These are phyloP conservation scores for Lophium mytilinum DNA, from an alignment of 495 filamentous ascomycete species.

Conservation along the genomic window DNA sequence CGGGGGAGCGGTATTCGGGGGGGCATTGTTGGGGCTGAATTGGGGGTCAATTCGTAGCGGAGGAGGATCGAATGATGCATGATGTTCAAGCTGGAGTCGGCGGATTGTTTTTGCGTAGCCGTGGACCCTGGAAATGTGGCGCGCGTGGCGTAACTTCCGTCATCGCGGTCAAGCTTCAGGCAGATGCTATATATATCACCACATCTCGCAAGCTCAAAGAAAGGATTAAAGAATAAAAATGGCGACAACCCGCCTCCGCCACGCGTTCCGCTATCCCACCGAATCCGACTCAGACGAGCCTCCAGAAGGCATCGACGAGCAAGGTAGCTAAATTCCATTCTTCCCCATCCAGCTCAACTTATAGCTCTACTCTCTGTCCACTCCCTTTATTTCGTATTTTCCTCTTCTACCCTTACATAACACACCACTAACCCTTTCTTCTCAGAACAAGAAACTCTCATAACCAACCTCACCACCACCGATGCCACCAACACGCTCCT, in stretches of 20 bases:
- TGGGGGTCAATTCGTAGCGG: neutral
- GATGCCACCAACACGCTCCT: conserved; percentile 17
- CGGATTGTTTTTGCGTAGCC: no score
- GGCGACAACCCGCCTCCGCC: conserved; percentile 27
- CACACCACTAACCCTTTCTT: neutral
- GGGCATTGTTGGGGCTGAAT: neutral
- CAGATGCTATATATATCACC: no score
- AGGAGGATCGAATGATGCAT: no score
- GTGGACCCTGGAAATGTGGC: no score
- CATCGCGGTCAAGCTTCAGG: no score
- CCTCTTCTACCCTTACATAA: neutral
- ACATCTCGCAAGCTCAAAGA: no score
- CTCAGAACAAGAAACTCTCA: conserved; percentile 20
- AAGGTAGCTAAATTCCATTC: conserved; percentile 13
- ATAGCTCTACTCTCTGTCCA: neutral
- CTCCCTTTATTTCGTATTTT: neutral
- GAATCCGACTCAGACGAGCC: conserved; percentile 25
- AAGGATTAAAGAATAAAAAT: conserved; percentile 4
- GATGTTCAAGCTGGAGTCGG: no score
- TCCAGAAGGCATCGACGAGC: conserved; percentile 32
- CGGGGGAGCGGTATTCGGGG: neutral
- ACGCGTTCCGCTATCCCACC: conserved; percentile 31
- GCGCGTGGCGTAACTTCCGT: no score
- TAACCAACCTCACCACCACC: conserved; percentile 9
- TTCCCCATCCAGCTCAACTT: no score